Percentiles rank a stretch among this genome's conserved stretches.
Conservation (phyloP, 345 rosid genomes). For the Populus davidiana region DNA sequence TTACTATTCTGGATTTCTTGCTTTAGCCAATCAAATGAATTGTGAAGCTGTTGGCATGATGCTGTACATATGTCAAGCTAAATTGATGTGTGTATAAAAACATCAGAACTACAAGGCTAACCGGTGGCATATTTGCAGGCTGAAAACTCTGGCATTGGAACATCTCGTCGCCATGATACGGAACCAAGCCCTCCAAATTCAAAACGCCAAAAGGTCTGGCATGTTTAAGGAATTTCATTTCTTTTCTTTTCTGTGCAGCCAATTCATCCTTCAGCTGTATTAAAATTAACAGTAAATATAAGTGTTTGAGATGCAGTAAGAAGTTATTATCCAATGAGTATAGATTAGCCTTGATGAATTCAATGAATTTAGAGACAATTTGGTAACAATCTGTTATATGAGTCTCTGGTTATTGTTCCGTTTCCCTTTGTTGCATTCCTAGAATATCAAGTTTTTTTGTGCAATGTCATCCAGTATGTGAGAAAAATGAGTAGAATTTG, state of each 20-base stretch:
- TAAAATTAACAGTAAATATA: neutral
- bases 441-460: neutral
- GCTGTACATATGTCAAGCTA: neutral
- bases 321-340: neutral
- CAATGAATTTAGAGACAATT: neutral
- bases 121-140: slow-evolving; percentile 33
- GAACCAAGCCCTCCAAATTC: slow-evolving; percentile 39
- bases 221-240: neutral
- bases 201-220: slow-evolving; percentile 61
- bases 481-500: neutral
- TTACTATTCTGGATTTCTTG: neutral
- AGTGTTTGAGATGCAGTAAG: neutral
- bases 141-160: slow-evolving; percentile 35
- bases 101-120: slow-evolving; percentile 8
- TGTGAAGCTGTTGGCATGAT: neutral
- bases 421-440: neutral
- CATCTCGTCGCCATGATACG: slow-evolving; percentile 33
- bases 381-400: neutral
- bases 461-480: neutral
- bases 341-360: neutral
- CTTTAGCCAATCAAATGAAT: neutral
- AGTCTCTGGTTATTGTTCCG: neutral
- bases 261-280: neutral
- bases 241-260: neutral
- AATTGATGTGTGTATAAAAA: neutral